Conservation (phyloP, 345 rosid species). For the Eucalyptus cloeziana region DNA sequence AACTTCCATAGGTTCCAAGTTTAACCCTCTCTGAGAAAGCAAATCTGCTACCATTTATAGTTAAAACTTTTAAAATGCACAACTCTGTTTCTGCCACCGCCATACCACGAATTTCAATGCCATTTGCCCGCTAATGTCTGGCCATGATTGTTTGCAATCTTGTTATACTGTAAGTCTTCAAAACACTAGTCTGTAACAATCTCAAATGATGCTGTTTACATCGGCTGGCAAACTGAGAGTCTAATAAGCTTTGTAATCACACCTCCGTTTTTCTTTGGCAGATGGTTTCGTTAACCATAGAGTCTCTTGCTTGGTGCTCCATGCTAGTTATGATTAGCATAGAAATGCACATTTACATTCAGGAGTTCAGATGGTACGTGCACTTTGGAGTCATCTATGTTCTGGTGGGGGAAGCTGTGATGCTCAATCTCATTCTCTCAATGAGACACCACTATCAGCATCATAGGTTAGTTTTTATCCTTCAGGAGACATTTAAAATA, state of each 20-base stretch:
- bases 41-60: background rate
- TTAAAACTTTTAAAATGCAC: background rate
- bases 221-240: background rate
- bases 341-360: constrained; percentile 56
- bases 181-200: background rate
- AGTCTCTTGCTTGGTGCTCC: constrained; percentile 77
- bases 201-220: background rate
- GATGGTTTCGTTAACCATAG: constrained; percentile 49
- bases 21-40: background rate
- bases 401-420: constrained; percentile 75
- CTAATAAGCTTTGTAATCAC: background rate
- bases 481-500: background rate
- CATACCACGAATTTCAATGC: background rate
- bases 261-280: background rate
- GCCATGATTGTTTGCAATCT: background rate
- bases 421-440: constrained; percentile 56
- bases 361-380: constrained; percentile 79
- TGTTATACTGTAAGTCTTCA: background rate
- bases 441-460: constrained; percentile 24
- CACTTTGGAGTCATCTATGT: constrained; percentile 73
- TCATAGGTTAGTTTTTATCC: constrained; percentile 20
- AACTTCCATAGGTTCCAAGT: background rate
- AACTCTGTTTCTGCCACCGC: background rate
- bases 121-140: background rate
- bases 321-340: constrained; percentile 58